phyloP scores from a whole-genome alignment of 1,284 basidiomycete genomes.

The Phlebopus sp. region DNA sequence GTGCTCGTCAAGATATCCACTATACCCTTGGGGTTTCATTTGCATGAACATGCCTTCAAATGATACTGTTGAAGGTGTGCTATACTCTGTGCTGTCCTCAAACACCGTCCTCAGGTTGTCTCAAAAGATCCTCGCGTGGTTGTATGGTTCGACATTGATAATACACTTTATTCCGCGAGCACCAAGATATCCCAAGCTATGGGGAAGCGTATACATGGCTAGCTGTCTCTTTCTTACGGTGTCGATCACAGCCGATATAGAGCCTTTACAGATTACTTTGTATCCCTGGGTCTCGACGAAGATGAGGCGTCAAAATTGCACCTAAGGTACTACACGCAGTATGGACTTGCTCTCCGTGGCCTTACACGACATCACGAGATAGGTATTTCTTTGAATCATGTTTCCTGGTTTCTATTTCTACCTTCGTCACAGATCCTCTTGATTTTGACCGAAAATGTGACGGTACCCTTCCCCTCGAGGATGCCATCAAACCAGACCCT shows the following conservation, averaged over 20 bases:
- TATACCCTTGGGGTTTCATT: conserved; percentile 29
- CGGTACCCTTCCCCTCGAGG: conserved; percentile 78
- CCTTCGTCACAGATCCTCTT: conserved; percentile 59
- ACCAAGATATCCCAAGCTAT: conserved; percentile 78
- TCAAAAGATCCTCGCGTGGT: conserved; percentile 46
- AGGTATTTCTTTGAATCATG: conserved; percentile 42
- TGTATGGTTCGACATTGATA: conserved; percentile 86
- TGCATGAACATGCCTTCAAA: conserved; percentile 19
- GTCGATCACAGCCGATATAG: neutral
- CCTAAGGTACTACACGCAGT: conserved; percentile 72
- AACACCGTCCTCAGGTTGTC: conserved; percentile 7
- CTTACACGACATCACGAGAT: conserved; percentile 77
- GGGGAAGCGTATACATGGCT: conserved; percentile 77
- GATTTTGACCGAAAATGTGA: conserved; percentile 88
- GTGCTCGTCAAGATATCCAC: neutral
- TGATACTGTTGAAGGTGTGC: conserved; percentile 24
- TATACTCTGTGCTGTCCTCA: neutral
- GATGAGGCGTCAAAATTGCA: conserved; percentile 75
- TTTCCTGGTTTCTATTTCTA: neutral
- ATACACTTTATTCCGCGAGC: conserved; percentile 79
- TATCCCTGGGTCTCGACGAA: conserved; percentile 62
- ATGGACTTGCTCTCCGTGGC: conserved; percentile 84
- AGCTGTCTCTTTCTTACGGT: conserved; percentile 10
- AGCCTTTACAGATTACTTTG: conserved; percentile 64
- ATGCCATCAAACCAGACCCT: conserved; percentile 71